A percentile compares a stretch with the other conserved stretches of the same genome.
Conservation (phyloP, 2,329 filamentous ascomycete genomes). For the Colletotrichum paranaense region DNA sequence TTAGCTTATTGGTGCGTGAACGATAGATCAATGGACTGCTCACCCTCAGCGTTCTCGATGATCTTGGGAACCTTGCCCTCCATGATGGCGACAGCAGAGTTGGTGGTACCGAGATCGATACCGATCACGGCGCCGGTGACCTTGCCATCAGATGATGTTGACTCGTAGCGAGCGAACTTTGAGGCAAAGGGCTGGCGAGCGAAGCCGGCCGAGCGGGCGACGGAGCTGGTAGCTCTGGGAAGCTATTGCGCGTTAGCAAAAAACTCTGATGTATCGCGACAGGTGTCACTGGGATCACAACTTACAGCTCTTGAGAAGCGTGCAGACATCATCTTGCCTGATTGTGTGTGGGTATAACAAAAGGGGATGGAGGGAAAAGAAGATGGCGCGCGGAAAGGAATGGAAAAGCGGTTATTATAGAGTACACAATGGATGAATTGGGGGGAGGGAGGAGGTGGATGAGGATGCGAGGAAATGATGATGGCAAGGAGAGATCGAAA, state of each 20-base stretch:
- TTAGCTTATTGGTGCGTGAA: conserved; percentile 7
- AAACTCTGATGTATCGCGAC: conserved; percentile 27
- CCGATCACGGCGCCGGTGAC: conserved; percentile 96
- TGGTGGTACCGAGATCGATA: conserved; percentile 98
- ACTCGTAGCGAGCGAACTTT: conserved; percentile 82
- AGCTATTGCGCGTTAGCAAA: conserved; percentile 64
- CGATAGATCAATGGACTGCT: conserved; percentile 38
- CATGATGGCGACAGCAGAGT: conserved; percentile 97
- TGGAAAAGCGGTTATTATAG: conserved; percentile 35
- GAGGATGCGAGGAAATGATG: conserved; percentile 32
- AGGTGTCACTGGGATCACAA: background rate
- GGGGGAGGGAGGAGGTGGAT: conserved; percentile 18
- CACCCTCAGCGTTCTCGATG: conserved; percentile 97
- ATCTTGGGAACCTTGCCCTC: conserved; percentile 96
- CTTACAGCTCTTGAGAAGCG: conserved; percentile 81
- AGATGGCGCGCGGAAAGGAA: conserved; percentile 35
- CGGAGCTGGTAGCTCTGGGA: conserved; percentile 78
- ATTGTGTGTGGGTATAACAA: conserved; percentile 40
- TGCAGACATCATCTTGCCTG: conserved; percentile 75
- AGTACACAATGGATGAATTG: conserved; percentile 32
- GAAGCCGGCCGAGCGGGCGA: conserved; percentile 74
- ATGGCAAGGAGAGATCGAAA: conserved; percentile 44
- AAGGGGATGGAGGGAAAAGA: conserved; percentile 39
- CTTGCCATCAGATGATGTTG: conserved; percentile 77
- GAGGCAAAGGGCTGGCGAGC: conserved; percentile 78